Base-by-base conservation (phyloP, 768 basidiomycete species). In the Termitomyces sp. region DNA sequence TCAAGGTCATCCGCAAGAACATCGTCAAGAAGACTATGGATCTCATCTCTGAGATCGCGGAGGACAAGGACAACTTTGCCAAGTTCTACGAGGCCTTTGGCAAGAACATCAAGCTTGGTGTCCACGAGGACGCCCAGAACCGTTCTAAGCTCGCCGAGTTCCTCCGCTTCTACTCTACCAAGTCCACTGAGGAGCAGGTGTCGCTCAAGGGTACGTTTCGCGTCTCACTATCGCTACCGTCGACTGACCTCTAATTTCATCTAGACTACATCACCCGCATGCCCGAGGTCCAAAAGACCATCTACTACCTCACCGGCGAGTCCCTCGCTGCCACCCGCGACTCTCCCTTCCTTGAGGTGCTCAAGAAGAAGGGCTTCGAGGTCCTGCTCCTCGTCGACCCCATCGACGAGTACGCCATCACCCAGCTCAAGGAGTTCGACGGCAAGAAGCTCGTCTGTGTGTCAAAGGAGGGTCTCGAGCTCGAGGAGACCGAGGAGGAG, bases 321-420 rank as follows among this genome's bases (percentile, higher is more conserved):
- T 96, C 94, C 6, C 90, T 99, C 56, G 88, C 87, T 60, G 84
- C 93, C 58, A 87, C 90, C 69, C 87, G 84, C 71, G 94, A 98
- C 76, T 98, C 96, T 50, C 96, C 96, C 20, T 98, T 98, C 96
- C 89, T 98, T 60, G 96, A 98, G 80, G 92, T 96, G 54, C 89
- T 98, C 75, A 98, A 96, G 89, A 96, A 94, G 91, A 98, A 93
- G 85, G 93, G 93, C 80, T 98, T 98, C 75, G 96, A 98, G 77
- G 94, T 97, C 65, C 85, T 99, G 55, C 89, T 99, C 66, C 89
- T 99, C 61, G 92, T 97, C 68, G 96, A 98, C 82, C 96, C 96
- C 71, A 98, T 98, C 71, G 96, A 98, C 75, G 96, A 98, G 80
- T 99, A 98, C 74, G 96, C 96, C 63, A 88, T 96, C 75, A 96